These are phyloP conservation scores for Camellia lanceoleosa DNA, from an alignment of 148 eudicot species.

Conservation along the genomic window DNA sequence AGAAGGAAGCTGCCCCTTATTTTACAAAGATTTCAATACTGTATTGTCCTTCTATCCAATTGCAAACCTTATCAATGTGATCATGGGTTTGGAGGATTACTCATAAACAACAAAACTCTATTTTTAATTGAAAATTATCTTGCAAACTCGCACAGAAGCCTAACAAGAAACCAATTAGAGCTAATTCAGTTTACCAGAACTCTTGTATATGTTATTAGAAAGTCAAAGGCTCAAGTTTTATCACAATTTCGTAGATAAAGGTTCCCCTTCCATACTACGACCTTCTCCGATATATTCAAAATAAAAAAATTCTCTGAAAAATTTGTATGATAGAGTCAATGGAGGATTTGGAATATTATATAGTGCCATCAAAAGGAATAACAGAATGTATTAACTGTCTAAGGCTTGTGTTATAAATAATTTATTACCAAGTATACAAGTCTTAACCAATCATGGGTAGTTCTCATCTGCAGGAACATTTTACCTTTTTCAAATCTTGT, in stretches of 20 bases:
- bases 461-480: conserved; percentile 39
- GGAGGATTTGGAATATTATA: conserved; percentile 15
- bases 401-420: conserved; percentile 8
- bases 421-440: conserved; percentile 14
- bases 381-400: conserved; percentile 8
- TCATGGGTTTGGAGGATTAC: conserved; percentile 17
- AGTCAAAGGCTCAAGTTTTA: too few species aligned
- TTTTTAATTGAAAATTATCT: conserved; percentile 21
- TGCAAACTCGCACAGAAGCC: conserved; percentile 29
- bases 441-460: conserved; percentile 41
- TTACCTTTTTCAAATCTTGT: conserved; percentile 33
- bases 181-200: too few species aligned
- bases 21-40: conserved; percentile 5
- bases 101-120: conserved; percentile 18
- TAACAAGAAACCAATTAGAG: conserved; percentile 14
- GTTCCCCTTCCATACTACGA: too few species aligned
- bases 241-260: too few species aligned
- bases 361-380: background rate
- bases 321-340: conserved; percentile 22
- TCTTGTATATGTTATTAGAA: too few species aligned
- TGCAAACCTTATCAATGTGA: background rate
- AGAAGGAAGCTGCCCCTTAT: conserved; percentile 12
- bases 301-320: too few species aligned
- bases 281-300: too few species aligned
- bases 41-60: conserved; percentile 3